Percentiles rank a stretch among this genome's conserved stretches.
These are phyloP conservation scores for Zygotorulaspora florentina DNA, from an alignment of 805 yeast genomes.

Conservation along the genomic window DNA sequence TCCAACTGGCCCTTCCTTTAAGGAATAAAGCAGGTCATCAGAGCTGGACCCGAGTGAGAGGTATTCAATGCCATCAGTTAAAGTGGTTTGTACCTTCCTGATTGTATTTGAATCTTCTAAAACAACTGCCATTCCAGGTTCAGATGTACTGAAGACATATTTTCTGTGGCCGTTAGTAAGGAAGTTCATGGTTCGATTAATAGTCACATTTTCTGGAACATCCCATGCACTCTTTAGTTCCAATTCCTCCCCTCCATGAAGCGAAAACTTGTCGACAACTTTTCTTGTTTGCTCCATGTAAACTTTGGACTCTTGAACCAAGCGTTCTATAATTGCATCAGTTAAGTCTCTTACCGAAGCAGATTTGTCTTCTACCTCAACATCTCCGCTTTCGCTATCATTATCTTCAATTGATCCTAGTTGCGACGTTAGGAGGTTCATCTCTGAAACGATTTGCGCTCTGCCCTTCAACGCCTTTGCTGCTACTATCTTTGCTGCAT, in stretches of 20 bases:
- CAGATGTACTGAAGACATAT: slow-evolving; percentile 3
- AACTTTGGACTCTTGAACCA: slow-evolving; percentile 4
- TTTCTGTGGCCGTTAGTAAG: neutral
- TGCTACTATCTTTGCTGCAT: slow-evolving; percentile 87
- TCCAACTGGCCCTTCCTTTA: slow-evolving; percentile 5
- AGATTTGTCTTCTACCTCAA: neutral
- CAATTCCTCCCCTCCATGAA: slow-evolving; percentile 1
- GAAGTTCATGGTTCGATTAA: slow-evolving; percentile 3
- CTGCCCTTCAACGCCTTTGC: slow-evolving; percentile 69
- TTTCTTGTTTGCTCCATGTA: slow-evolving; percentile 10
- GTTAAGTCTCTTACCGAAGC: slow-evolving; percentile 3
- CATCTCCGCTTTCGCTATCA: slow-evolving; percentile 2
- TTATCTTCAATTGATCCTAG: slow-evolving; percentile 29
- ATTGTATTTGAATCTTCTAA: slow-evolving; percentile 1
- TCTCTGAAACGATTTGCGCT: slow-evolving; percentile 65
- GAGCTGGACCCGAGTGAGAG: slow-evolving; percentile 4
- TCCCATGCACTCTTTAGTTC: slow-evolving; percentile 1
- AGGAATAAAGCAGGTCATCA: slow-evolving; percentile 4
- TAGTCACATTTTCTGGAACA: slow-evolving; percentile 1
- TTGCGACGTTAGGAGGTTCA: slow-evolving; percentile 50
- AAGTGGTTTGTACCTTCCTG: neutral
- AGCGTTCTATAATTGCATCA: slow-evolving; percentile 1
- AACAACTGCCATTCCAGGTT: neutral
- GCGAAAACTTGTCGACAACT: neutral
- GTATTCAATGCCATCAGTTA: slow-evolving; percentile 4